Evolutionary conservation across 2,329 filamentous ascomycete genomes (phyloP).

Genomic region (Fusarium falciforme): DNA sequence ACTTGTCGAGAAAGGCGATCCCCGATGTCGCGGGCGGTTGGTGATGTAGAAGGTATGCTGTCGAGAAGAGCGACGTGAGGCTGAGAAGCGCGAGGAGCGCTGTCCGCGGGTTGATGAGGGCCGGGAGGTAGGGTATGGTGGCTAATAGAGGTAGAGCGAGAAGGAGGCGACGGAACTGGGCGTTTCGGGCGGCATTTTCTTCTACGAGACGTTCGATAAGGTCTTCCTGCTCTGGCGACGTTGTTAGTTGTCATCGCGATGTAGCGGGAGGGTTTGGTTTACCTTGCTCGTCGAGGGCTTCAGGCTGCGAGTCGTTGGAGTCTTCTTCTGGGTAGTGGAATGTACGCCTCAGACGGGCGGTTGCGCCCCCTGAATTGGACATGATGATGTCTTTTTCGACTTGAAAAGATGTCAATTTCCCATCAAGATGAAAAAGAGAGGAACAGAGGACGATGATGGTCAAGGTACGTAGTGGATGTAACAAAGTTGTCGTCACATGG

Average conservation of each 20-base stretch:
- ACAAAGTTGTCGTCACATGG: conserved; percentile 37
- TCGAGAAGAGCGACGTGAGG: conserved; percentile 72
- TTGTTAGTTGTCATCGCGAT: neutral
- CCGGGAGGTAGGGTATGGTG: conserved; percentile 62
- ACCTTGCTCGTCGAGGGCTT: conserved; percentile 83
- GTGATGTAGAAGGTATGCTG: conserved; percentile 69
- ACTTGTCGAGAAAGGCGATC: conserved; percentile 61
- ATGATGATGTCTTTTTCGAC: conserved; percentile 18
- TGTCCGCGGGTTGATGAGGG: conserved; percentile 49
- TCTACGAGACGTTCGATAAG: conserved; percentile 67
- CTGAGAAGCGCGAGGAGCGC: conserved; percentile 65
- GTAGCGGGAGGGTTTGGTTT: conserved; percentile 3
- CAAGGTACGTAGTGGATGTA: conserved; percentile 3
- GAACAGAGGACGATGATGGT: neutral
- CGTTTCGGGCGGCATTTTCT: conserved; percentile 68
- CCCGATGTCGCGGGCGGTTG: conserved; percentile 67
- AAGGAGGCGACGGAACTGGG: conserved; percentile 68
- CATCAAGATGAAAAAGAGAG: neutral
- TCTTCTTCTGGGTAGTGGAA: conserved; percentile 79
- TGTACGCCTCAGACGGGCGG: conserved; percentile 76
- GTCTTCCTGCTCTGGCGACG: conserved; percentile 68
- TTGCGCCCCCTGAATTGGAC: conserved; percentile 44
- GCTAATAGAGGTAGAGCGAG: conserved; percentile 69
- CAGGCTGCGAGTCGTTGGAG: conserved; percentile 61
- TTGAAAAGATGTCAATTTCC: neutral